Evolutionary conservation across 164 flowering plant genomes (phyloP), one percentile per base, ranked within the genome.

Genomic region (Buxus sempervirens): DNA sequence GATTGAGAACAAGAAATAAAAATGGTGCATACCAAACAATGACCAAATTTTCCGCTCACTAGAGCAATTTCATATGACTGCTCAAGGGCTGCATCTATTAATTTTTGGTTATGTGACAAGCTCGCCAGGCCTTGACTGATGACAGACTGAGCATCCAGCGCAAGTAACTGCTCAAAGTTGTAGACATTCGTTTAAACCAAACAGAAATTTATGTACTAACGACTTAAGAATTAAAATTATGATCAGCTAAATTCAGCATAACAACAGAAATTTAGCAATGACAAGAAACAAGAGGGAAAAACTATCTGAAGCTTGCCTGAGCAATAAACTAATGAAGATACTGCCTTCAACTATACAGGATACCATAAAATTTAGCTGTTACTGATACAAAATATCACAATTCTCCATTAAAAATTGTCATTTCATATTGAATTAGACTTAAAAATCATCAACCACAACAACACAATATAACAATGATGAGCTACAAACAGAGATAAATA

Each of bases 1-100:
- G n/a, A 14, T 3, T 9, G 20, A 60, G 41, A 62, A 67, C 49
- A 64, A 66, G 45, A 59, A 51, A 63, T 54, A 22, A 15, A 27
- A 62, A 53, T 53, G 1, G 55, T 24, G 59, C 60, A 54, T 88
- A 90, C 97, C 93, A 90, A 70, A 73, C 98, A 90, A 64, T 68
- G 74, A 25, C 94, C 98, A 71, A 80, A 88, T 27, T 56, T 70
- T 74, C 94, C 98, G 59, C 76, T 82, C 0, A 87, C 92, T 66
- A 93, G 86, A 48, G 81, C 76, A 70, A 93, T 85, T 70, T 85
- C 84, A 77, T 81, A 91, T 14, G 98, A 85, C 66, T 79, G 86
- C 66, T 72, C 79, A 15, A 93, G 89, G 68, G 75, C 79, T 42
- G 81, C 91, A 67, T 83, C 82, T 60, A 91, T 89, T 53, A 85